Conservation (phyloP, 768 basidiomycete species). For the Suillus sp. region DNA sequence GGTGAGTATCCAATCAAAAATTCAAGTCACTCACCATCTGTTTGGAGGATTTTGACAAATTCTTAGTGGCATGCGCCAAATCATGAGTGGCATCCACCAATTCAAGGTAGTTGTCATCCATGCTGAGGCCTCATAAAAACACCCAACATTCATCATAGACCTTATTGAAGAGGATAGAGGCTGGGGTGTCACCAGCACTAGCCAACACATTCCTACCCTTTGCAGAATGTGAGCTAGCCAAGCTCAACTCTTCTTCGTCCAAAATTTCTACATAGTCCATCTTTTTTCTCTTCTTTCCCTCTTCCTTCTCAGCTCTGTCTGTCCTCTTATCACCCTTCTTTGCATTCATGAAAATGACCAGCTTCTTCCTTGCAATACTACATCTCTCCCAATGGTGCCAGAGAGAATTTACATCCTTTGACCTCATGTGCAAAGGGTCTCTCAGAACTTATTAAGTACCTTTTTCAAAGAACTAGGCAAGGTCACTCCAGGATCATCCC, state of each 20-base stretch:
- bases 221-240: background rate
- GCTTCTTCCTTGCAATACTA: background rate
- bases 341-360: background rate
- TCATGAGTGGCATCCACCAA: background rate
- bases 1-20: background rate
- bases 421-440: background rate
- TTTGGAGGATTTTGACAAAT: background rate
- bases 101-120: background rate
- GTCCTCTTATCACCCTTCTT: background rate
- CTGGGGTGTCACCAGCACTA: too few relatives aligned
- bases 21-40: background rate
- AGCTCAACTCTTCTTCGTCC: background rate
- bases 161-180: background rate
- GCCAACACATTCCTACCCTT: background rate
- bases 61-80: background rate
- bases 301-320: background rate
- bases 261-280: background rate
- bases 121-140: background rate
- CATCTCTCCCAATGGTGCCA: background rate
- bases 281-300: background rate
- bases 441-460: background rate
- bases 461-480: background rate
- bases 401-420: background rate
- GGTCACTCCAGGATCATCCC: background rate
- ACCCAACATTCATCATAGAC: background rate